These are phyloP conservation scores for Chloris gayana DNA, from an alignment of 176 grass and related monocot genomes.

Conservation along the genomic window DNA sequence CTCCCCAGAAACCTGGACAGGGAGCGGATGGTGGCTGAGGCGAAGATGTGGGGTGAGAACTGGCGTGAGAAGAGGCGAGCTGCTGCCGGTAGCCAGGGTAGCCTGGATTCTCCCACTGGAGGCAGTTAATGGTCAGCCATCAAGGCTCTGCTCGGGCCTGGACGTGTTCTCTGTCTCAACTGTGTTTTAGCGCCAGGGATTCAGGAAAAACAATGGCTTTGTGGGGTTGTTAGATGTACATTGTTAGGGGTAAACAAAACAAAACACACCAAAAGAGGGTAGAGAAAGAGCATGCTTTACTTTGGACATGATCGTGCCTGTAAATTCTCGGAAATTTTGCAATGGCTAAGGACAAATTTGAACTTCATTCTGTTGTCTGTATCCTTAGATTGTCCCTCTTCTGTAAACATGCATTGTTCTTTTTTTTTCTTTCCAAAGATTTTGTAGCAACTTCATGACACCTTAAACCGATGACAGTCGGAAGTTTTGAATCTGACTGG, in stretches of 20 bases:
- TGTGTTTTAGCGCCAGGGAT: slow-evolving; percentile 23
- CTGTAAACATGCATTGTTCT: neutral
- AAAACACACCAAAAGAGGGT: neutral
- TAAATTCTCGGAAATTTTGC: slow-evolving; percentile 68
- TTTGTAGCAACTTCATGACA: neutral
- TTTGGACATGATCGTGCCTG: slow-evolving; percentile 41
- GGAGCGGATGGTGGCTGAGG: slow-evolving; percentile 90
- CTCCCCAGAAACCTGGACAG: slow-evolving; percentile 61
- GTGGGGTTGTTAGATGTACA: slow-evolving; percentile 48
- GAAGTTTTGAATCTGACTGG: too few species aligned
- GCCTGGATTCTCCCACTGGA: slow-evolving; percentile 47
- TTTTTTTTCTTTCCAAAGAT: neutral
- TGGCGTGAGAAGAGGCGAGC: slow-evolving; percentile 76
- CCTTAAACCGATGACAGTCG: too few species aligned
- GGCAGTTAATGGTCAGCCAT: slow-evolving; percentile 13
- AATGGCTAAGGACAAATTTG: slow-evolving; percentile 24
- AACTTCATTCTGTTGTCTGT: slow-evolving; percentile 8
- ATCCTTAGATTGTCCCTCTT: neutral
- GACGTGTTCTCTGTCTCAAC: slow-evolving; percentile 5
- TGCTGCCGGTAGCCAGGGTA: slow-evolving; percentile 24
- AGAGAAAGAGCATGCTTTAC: slow-evolving; percentile 33
- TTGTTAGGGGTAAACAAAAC: slow-evolving; percentile 36
- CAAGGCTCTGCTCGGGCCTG: neutral
- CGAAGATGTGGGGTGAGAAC: slow-evolving; percentile 93
- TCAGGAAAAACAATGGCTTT: slow-evolving; percentile 30